Conservation (phyloP, 768 basidiomycete species). For the Cyclocybe aegerita region DNA sequence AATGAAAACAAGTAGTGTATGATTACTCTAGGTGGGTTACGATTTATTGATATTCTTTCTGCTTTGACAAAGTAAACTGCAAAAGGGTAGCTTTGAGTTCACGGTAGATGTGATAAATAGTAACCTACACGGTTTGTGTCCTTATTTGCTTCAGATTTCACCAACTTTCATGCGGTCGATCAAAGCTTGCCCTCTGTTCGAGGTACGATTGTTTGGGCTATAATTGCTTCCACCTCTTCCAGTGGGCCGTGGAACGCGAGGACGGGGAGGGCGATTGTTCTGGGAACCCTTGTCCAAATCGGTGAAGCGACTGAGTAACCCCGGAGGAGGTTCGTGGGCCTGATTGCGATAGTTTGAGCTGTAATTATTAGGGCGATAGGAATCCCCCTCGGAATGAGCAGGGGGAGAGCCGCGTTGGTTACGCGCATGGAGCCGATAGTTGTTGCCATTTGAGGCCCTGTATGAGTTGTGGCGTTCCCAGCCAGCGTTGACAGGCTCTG, state of each 20-base stretch:
- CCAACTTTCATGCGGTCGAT: neutral
- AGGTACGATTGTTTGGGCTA: conserved; percentile 26
- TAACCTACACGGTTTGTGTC: no score
- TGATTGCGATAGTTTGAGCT: neutral
- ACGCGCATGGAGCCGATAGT: no score
- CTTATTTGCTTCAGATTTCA: no score
- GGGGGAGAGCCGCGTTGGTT: neutral
- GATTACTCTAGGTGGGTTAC: no score
- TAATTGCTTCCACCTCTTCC: conserved; percentile 8
- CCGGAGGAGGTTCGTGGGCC: conserved; percentile 4
- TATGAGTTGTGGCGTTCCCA: neutral
- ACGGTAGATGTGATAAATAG: no score
- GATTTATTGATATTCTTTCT: no score
- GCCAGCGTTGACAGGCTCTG: conserved; percentile 4
- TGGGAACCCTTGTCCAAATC: conserved; percentile 3
- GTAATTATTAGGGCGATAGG: neutral
- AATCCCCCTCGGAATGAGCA: neutral
- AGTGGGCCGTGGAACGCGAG: neutral
- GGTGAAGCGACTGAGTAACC: conserved; percentile 16
- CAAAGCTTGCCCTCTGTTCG: neutral
- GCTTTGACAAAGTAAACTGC: no score
- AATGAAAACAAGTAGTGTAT: neutral
- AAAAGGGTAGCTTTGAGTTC: no score
- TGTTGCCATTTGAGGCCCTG: no score
- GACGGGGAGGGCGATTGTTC: neutral